Percentiles rank a stretch among this genome's conserved stretches.
Evolutionary conservation across 495 filamentous ascomycete species (phyloP).

Genomic region (Penicillium crystallinum): DNA sequence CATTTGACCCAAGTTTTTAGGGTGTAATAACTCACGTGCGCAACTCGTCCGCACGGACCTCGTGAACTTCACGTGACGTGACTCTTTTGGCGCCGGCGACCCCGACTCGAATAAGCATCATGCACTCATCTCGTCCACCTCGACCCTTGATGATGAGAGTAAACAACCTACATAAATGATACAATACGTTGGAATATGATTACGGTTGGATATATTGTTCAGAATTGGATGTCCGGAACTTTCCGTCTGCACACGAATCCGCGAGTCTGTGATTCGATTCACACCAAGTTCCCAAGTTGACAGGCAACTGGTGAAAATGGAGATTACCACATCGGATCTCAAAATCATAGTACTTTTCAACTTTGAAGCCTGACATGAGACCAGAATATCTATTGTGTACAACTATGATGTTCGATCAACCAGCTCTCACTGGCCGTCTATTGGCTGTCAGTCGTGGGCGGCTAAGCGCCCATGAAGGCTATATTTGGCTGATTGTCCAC

Average conservation of each 20-base stretch:
- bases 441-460: conserved; percentile 15
- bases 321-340: neutral
- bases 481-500: conserved; percentile 17
- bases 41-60: neutral
- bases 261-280: neutral
- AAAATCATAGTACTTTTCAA: neutral
- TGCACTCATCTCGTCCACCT: neutral
- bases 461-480: conserved; percentile 22
- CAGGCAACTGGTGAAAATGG: neutral
- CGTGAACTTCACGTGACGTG: neutral
- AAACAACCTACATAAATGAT: neutral
- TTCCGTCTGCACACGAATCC: neutral
- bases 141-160: neutral
- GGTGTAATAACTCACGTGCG: neutral
- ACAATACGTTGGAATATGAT: neutral
- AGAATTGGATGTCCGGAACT: neutral
- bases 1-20: neutral
- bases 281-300: neutral
- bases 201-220: neutral
- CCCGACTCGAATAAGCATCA: neutral
- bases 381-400: neutral
- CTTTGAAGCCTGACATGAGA: neutral
- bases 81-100: neutral
- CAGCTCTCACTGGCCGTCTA: neutral
- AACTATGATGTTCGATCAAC: conserved; percentile 10